A percentile compares a stretch with the other conserved stretches of the same genome.
Evolutionary conservation across 441 rosid genomes (phyloP).

Genomic region (Erodium texanum): DNA sequence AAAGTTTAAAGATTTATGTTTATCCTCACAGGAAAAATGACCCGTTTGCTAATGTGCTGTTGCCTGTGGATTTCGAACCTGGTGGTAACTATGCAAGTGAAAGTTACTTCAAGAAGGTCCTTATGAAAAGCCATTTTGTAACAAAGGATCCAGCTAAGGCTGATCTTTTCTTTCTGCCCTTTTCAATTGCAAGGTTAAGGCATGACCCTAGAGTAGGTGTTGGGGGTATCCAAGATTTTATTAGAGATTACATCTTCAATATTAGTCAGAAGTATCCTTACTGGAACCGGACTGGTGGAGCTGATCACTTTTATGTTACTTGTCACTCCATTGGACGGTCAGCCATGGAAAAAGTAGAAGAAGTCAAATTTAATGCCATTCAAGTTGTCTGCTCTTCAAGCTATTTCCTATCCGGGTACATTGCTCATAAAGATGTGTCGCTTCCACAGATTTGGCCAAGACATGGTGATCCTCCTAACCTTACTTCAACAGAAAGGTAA

Average conservation of each 20-base stretch:
- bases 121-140: slow-evolving; percentile 48
- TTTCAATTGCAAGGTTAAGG: slow-evolving; percentile 52
- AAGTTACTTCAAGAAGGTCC: slow-evolving; percentile 51
- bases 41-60: slow-evolving; percentile 44
- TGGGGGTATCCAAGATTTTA: slow-evolving; percentile 36
- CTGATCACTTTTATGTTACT: slow-evolving; percentile 57
- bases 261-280: slow-evolving; percentile 43
- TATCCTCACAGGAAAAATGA: slow-evolving; percentile 46
- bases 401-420: slow-evolving; percentile 40
- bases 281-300: slow-evolving; percentile 50
- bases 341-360: slow-evolving; percentile 38
- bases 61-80: slow-evolving; percentile 46
- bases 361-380: slow-evolving; percentile 44
- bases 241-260: slow-evolving; percentile 38
- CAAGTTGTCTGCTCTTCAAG: slow-evolving; percentile 61
- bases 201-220: slow-evolving; percentile 43
- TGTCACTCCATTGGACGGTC: slow-evolving; percentile 53
- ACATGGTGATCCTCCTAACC: slow-evolving; percentile 35
- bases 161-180: slow-evolving; percentile 57
- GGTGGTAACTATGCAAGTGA: slow-evolving; percentile 59
- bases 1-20: slow-evolving; percentile 52
- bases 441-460: slow-evolving; percentile 69
- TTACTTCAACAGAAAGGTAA: slow-evolving; percentile 42
- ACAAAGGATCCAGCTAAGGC: slow-evolving; percentile 44
- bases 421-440: slow-evolving; percentile 51